Percentiles rank a stretch among this genome's conserved stretches.
Evolutionary conservation across 805 yeast genomes (phyloP).

Genomic region (Starmerella tilneyi): DNA sequence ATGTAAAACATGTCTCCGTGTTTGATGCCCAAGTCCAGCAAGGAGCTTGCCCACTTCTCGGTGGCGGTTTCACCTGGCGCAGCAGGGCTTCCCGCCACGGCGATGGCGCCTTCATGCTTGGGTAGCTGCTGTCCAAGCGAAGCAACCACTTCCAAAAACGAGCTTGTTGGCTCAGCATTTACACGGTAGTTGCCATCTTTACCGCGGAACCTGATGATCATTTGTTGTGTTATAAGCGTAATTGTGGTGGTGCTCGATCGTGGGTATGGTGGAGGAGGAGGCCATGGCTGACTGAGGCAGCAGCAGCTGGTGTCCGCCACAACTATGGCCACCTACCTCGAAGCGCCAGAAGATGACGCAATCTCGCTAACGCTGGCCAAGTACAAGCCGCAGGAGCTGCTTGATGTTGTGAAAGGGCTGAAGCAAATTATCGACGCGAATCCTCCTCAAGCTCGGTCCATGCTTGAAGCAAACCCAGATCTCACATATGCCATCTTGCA

Average conservation of each 20-base stretch:
- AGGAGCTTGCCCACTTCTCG: slow-evolving; percentile 32
- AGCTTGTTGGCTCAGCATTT: slow-evolving; percentile 37
- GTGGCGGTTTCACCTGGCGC: slow-evolving; percentile 35
- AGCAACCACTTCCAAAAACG: slow-evolving; percentile 39
- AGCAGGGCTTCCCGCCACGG: slow-evolving; percentile 40
- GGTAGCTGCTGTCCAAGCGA: slow-evolving; percentile 31
- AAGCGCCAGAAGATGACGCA: slow-evolving; percentile 28
- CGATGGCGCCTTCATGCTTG: slow-evolving; percentile 27
- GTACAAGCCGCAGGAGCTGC: slow-evolving; percentile 42
- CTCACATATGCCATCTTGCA: slow-evolving; percentile 70
- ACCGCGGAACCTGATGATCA: slow-evolving; percentile 70
- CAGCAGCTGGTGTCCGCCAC: too few relatives aligned
- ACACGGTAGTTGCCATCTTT: slow-evolving; percentile 76
- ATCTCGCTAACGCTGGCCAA: slow-evolving; percentile 42
- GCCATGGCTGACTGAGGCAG: slow-evolving; percentile 3
- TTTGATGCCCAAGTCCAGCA: slow-evolving; percentile 33
- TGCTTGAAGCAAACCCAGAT: slow-evolving; percentile 62
- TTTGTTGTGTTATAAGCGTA: not conserved
- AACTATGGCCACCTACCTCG: slow-evolving; percentile 10
- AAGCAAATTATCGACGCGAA: slow-evolving; percentile 47
- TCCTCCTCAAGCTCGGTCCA: slow-evolving; percentile 49
- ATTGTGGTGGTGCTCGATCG: not conserved
- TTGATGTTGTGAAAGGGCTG: slow-evolving; percentile 44
- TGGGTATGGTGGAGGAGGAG: not conserved
- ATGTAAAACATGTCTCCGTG: slow-evolving; percentile 52